A percentile compares a stretch with the other conserved stretches of the same genome.
Evolutionary conservation across 2,329 filamentous ascomycete genomes (phyloP).

Genomic region (Colletotrichum lindemuthianum): DNA sequence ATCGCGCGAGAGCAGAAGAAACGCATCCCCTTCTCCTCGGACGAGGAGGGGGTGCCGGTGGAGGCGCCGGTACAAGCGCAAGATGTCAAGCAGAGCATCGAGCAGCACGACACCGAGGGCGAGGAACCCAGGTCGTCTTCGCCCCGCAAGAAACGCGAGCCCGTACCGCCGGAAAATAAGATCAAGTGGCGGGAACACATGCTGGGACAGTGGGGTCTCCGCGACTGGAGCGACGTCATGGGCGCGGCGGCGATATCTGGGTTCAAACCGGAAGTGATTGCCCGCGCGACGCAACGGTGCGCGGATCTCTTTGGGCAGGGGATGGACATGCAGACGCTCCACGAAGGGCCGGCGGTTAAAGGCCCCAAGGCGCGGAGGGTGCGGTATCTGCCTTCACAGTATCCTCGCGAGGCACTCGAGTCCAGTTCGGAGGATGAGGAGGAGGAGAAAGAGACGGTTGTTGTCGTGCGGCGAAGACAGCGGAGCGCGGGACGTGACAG

Average conservation of each 20-base stretch:
- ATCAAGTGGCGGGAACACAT: conserved; percentile 40
- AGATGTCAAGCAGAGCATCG: conserved; percentile 18
- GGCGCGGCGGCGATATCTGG: conserved; percentile 80
- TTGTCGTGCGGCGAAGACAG: conserved; percentile 44
- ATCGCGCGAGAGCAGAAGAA: conserved; percentile 53
- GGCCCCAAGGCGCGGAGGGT: conserved; percentile 23
- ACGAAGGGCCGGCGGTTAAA: conserved; percentile 42
- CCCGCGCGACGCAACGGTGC: conserved; percentile 78
- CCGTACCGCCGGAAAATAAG: conserved; percentile 28
- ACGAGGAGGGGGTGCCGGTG: conserved; percentile 24
- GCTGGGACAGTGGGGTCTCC: conserved; percentile 54
- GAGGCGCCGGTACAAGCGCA: conserved; percentile 29
- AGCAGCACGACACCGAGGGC: conserved; percentile 1
- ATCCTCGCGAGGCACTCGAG: background rate
- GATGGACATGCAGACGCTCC: conserved; percentile 72
- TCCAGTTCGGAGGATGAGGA: conserved; percentile 21
- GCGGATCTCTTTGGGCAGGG: conserved; percentile 77
- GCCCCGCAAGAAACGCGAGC: conserved; percentile 35
- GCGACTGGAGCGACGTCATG: conserved; percentile 89
- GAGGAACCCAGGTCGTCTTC: conserved; percentile 16
- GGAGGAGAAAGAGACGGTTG: conserved; percentile 39
- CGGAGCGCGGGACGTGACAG: conserved; percentile 43
- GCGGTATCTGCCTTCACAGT: conserved; percentile 1
- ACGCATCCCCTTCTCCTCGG: conserved; percentile 36
- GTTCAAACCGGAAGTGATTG: conserved; percentile 72